Conservation (phyloP, 495 filamentous ascomycete genomes). For the Hypoxylon crocopeplum region DNA sequence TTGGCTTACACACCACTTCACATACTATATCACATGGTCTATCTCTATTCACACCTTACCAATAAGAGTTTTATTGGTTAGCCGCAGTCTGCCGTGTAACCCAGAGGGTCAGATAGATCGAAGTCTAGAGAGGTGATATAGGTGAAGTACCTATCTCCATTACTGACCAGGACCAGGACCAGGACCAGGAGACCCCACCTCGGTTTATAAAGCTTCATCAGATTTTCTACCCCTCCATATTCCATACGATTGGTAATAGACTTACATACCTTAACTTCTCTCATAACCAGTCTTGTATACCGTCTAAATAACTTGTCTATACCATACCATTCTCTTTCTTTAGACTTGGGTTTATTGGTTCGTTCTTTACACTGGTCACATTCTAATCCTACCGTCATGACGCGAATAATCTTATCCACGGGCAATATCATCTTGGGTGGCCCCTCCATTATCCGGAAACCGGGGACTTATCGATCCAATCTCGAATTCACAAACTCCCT, state of each 20-base stretch:
- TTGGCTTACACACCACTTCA: background rate
- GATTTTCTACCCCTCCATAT: slow-evolving; percentile 20
- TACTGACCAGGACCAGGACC: slow-evolving; percentile 1
- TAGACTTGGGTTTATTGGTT: slow-evolving; percentile 5
- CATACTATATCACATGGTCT: background rate
- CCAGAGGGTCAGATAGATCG: background rate
- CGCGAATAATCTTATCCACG: slow-evolving; percentile 87
- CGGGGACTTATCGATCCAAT: slow-evolving; percentile 78
- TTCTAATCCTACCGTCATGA: slow-evolving; percentile 50
- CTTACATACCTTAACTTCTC: background rate
- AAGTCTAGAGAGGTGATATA: too few relatives aligned
- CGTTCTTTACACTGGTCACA: slow-evolving; percentile 8
- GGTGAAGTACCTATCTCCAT: slow-evolving; percentile 11
- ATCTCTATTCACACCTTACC: background rate
- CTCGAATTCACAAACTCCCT: slow-evolving; percentile 87
- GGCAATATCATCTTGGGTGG: slow-evolving; percentile 86
- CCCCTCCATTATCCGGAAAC: slow-evolving; percentile 80
- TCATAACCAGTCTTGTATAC: background rate
- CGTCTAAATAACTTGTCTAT: background rate
- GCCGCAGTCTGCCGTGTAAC: slow-evolving; percentile 19
- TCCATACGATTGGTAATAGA: slow-evolving; percentile 33
- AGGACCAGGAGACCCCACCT: slow-evolving; percentile 14
- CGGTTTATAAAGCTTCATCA: slow-evolving; percentile 31
- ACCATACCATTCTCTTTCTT: slow-evolving; percentile 8
- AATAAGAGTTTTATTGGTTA: slow-evolving; percentile 7